A percentile compares a stretch with the other conserved stretches of the same genome.
Evolutionary conservation across 805 yeast species (phyloP).

Genomic region (Wickerhamomyces hampshirensis): DNA sequence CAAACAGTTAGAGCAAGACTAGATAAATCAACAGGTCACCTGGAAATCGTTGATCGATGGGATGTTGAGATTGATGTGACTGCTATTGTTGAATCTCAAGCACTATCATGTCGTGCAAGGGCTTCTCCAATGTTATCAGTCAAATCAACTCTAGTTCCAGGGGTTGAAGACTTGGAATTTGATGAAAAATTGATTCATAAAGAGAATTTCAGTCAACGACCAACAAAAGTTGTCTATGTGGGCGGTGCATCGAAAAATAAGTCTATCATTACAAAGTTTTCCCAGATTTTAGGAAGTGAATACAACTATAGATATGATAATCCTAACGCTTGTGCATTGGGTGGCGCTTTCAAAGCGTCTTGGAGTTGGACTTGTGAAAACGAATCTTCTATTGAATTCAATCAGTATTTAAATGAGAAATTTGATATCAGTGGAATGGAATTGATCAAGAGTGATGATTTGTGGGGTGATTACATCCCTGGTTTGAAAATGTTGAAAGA

Average conservation of each 20-base stretch:
- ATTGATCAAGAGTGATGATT: conserved; percentile 19
- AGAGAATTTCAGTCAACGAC: conserved; percentile 35
- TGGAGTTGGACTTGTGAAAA: conserved; percentile 46
- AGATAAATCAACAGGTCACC: conserved; percentile 24
- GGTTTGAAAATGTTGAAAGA: conserved; percentile 16
- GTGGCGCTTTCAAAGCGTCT: conserved; percentile 82
- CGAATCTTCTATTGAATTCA: conserved; percentile 29
- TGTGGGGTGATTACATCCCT: conserved; percentile 26
- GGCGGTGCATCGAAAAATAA: conserved; percentile 82
- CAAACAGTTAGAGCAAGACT: conserved; percentile 52
- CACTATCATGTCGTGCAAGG: conserved; percentile 76
- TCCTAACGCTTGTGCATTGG: conserved; percentile 88
- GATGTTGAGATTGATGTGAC: conserved; percentile 60
- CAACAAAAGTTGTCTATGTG: conserved; percentile 71
- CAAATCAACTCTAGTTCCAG: conserved; percentile 3
- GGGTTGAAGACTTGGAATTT: conserved; percentile 22
- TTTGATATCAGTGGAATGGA: conserved; percentile 42
- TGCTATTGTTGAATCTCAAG: conserved; percentile 82
- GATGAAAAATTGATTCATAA: conserved; percentile 27
- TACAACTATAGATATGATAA: conserved; percentile 55
- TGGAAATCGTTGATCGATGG: conserved; percentile 36
- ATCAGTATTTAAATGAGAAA: conserved; percentile 39
- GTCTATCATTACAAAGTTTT: conserved; percentile 64
- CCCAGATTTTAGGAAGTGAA: conserved; percentile 71
- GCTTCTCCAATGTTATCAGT: conserved; percentile 68